A percentile compares a stretch with the other conserved stretches of the same genome.
These are phyloP conservation scores for Davidsoniella australis DNA, from an alignment of 2,329 filamentous ascomycete species.

Conservation along the genomic window DNA sequence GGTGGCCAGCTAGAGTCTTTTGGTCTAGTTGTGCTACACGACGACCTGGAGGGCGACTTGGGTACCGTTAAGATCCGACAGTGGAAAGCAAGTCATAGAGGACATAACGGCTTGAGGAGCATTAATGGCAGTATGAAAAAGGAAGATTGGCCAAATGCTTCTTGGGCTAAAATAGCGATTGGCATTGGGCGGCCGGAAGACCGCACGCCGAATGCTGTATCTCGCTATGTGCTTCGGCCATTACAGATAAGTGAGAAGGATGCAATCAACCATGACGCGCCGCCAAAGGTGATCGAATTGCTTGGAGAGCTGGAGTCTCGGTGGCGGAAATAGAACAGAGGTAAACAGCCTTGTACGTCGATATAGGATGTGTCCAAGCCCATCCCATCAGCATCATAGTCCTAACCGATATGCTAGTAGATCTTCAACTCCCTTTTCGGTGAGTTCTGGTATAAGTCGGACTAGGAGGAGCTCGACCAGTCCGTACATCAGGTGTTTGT, in stretches of 20 bases:
- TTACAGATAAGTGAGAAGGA: constrained; percentile 38
- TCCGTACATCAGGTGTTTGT: constrained; percentile 77
- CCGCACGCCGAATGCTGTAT: constrained; percentile 50
- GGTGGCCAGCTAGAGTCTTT: constrained; percentile 19
- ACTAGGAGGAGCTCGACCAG: constrained; percentile 70
- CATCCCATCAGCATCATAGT: constrained; percentile 7
- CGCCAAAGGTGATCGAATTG: constrained; percentile 32
- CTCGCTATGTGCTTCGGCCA: constrained; percentile 58
- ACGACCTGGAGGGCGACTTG: constrained; percentile 62
- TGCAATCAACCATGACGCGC: constrained; percentile 33
- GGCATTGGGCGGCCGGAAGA: constrained; percentile 73
- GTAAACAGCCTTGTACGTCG: not conserved
- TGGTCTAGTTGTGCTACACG: constrained; percentile 63
- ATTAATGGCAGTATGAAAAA: constrained; percentile 34
- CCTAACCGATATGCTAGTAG: constrained; percentile 56
- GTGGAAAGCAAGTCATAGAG: constrained; percentile 46
- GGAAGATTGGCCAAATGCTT: constrained; percentile 23
- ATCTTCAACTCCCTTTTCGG: constrained; percentile 51
- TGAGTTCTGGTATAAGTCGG: constrained; percentile 68
- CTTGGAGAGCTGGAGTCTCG: constrained; percentile 29
- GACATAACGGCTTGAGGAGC: constrained; percentile 62
- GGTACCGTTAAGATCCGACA: constrained; percentile 49
- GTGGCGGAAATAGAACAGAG: constrained; percentile 17
- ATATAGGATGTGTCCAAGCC: not conserved
- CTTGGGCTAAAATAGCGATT: constrained; percentile 49